Evolutionary conservation across 371 early-diverging fungal genomes (phyloP), one percentile per base, ranked within the genome.

Genomic region (Haplosporangium sp.): DNA sequence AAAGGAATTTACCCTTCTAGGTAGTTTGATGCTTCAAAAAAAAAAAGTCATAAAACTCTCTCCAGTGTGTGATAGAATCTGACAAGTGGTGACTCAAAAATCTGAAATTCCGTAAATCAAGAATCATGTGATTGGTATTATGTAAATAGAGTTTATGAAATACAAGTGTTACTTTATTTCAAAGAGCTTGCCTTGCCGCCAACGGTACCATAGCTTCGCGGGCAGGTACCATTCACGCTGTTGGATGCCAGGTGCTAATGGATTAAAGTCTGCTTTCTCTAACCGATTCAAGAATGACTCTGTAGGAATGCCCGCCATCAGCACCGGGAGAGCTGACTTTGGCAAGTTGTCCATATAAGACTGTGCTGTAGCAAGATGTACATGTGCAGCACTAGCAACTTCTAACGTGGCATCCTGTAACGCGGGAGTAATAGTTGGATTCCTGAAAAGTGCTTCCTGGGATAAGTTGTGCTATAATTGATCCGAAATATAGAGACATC

Each of bases 361-460:
- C 39, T 93, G 85, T 7, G 96, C 94, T 5, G 94, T 94, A 34
- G 91, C 72, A 37, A 96, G 71, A 61, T 95, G 96, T 79, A 94
- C 93, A 78, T 95, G 88, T 8, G 96, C 95, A 9, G 90, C 85
- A 3, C 94, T 93, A 1, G 96, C 96, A 3, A 96, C 88, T 61
- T 94, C 94, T 64, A 93, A 91, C 3, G 94, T 88, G 1, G 91
- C 92, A 76, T 94, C 94, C 38, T 88, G 85, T n/a, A 94, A 71
- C 4, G 77, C 71, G 4, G 87, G 83, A 57, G 88, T 86, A 7
- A 85, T 84, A 1, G 92, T 85, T 27, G 93, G 93, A 15, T 82
- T 68, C 55, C 94, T 90, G 71, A 93, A 91, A 10, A 94, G 83
- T 17, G 91, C 88, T 73, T 95, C 94, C 64, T 93, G 88, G 3